phyloP scores from a whole-genome alignment of 495 filamentous ascomycete genomes.

The Penicillium lividum region DNA sequence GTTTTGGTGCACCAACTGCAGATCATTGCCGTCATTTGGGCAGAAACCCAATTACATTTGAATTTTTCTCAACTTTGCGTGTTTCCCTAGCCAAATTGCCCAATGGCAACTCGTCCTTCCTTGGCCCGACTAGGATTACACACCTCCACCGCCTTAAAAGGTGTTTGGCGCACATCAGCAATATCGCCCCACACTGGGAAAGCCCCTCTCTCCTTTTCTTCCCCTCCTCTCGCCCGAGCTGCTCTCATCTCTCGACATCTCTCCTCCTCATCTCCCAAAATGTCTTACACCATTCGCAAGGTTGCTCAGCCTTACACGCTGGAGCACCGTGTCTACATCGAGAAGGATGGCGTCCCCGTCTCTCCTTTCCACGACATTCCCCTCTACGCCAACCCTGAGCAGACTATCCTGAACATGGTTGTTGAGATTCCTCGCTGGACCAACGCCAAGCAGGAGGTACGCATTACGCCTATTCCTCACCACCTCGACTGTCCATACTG shows the following conservation, averaged over 20 bases:
- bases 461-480: slow-evolving; percentile 1
- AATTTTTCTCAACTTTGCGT: background rate
- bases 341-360: slow-evolving; percentile 91
- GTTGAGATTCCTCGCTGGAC: slow-evolving; percentile 99
- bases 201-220: slow-evolving; percentile 40
- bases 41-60: background rate
- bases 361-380: slow-evolving; percentile 99
- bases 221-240: slow-evolving; percentile 34
- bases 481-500: slow-evolving; percentile 5
- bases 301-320: slow-evolving; percentile 87
- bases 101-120: slow-evolving; percentile 33
- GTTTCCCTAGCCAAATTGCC: slow-evolving; percentile 11
- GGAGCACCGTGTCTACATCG: slow-evolving; percentile 95
- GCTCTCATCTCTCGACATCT: slow-evolving; percentile 33
- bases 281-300: slow-evolving; percentile 73
- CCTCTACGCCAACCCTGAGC: slow-evolving; percentile 90
- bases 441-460: slow-evolving; percentile 97
- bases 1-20: background rate
- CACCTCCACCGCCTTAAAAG: slow-evolving; percentile 42
- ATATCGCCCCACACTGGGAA: slow-evolving; percentile 45
- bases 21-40: slow-evolving; percentile 1
- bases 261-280: slow-evolving; percentile 35
- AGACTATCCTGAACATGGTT: slow-evolving; percentile 97
- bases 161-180: slow-evolving; percentile 43
- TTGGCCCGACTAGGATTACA: slow-evolving; percentile 40